Evolutionary conservation across 2,329 filamentous ascomycete genomes (phyloP).

Genomic region (Fusarium globosum): DNA sequence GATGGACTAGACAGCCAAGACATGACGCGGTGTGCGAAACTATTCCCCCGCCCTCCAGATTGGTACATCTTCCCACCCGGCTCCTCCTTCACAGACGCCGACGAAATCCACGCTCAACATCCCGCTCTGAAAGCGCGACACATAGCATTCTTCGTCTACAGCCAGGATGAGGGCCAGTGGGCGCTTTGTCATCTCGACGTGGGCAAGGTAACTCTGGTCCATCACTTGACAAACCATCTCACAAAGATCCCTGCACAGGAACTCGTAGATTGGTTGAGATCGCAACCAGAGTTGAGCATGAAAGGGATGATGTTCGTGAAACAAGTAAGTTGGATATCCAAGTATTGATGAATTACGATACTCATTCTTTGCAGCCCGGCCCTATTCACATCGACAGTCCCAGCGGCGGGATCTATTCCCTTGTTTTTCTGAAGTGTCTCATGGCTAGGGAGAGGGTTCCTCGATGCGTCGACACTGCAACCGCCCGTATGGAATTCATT

Average conservation of each 20-base stretch:
- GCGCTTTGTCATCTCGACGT: not conserved
- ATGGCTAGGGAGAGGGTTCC: not conserved
- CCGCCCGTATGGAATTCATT: not conserved
- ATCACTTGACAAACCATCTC: not conserved
- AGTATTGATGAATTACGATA: too few relatives aligned
- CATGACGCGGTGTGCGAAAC: not conserved
- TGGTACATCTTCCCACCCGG: not conserved
- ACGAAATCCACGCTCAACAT: not conserved
- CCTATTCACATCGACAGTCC: not conserved
- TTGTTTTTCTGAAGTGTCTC: not conserved
- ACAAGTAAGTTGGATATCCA: not conserved
- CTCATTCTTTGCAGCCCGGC: not conserved
- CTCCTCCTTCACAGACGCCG: not conserved
- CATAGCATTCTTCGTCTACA: not conserved
- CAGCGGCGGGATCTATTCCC: not conserved
- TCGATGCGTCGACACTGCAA: not conserved
- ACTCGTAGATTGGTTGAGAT: not conserved
- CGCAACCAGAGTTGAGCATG: not conserved
- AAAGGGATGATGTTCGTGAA: not conserved
- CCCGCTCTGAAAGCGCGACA: not conserved
- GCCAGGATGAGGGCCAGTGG: not conserved
- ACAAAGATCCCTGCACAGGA: not conserved
- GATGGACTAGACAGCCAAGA: not conserved
- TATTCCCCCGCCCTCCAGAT: not conserved
- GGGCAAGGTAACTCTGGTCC: not conserved